Base-by-base conservation (phyloP, 768 basidiomycete genomes). In the Asterophora lycoperdoides region DNA sequence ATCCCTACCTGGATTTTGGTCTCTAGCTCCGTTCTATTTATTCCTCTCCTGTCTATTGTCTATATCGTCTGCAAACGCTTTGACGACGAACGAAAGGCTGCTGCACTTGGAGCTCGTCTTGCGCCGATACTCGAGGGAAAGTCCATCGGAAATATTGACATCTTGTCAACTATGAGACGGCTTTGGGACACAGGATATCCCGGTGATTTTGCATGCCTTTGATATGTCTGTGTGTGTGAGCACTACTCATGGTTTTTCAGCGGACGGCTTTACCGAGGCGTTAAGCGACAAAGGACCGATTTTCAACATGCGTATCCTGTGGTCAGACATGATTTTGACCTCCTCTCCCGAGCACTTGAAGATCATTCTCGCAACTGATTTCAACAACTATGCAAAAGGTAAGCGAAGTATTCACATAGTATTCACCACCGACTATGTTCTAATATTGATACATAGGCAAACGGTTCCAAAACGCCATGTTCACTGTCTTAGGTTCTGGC, bases 351-450 rank as follows among this genome's bases (percentile, higher is more conserved):
- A 78, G 29, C 73, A 83, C 44, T 73, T 83, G 60, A 81, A 84
- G 60, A 57, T 70, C 3, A 78, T 82, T 14, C 63, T 84, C 2
- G 70, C 80, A 0, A 79, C 78, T 0, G 75, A 83, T 49, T 83
- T 84, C 49, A 65, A 70, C 8, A 82, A 77, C 56, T 83, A 76
- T 49, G 73, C 73, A 34, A 84, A 83, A 70, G 81, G 81, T 77
- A 49, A 5, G 44, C 39, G 14, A 6, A n/a, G n/a, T n/a, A n/a
- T n/a, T n/a, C 32, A 4, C 29, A 0, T 30, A 28, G 28, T 23
- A 23, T 23, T 23, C 23, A 23, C 23, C 3, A 23, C 23, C 23
- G 23, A 23, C 3, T 23, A 3, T 23, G 23, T 6, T 6, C 6
- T 6, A 23, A 23, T 23, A 23, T 23, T 23, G 23, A 23, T 23